Evolutionary conservation across 805 yeast genomes (phyloP).

Genomic region (Candida caryicola): DNA sequence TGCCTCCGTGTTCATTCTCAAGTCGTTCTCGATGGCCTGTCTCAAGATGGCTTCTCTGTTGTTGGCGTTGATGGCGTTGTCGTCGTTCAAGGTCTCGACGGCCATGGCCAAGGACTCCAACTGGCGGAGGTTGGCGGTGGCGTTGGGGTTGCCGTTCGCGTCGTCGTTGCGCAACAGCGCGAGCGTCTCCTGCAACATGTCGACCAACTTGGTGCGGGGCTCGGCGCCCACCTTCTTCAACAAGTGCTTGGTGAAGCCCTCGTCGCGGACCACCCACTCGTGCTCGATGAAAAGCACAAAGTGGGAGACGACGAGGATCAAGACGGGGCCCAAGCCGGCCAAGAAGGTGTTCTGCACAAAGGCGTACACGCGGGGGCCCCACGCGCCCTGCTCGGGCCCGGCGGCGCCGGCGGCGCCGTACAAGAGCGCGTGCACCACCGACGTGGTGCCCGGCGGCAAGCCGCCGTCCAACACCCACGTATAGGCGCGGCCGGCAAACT

Average conservation of each 20-base stretch:
- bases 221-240: slow-evolving; percentile 58
- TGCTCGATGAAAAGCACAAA: slow-evolving; percentile 55
- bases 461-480: slow-evolving; percentile 57
- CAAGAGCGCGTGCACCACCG: slow-evolving; percentile 30
- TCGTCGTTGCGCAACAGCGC: slow-evolving; percentile 23
- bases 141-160: slow-evolving; percentile 21
- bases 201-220: slow-evolving; percentile 40
- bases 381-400: slow-evolving; percentile 5
- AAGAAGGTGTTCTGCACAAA: slow-evolving; percentile 33
- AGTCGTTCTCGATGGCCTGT: slow-evolving; percentile 19
- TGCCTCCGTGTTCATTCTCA: not conserved
- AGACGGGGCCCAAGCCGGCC: slow-evolving; percentile 38
- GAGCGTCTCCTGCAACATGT: slow-evolving; percentile 33
- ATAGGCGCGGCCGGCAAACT: slow-evolving; percentile 49
- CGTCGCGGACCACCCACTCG: slow-evolving; percentile 70
- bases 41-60: slow-evolving; percentile 18
- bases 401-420: slow-evolving; percentile 36
- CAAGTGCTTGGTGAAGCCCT: slow-evolving; percentile 60
- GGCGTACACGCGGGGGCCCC: not conserved
- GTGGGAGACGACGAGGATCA: slow-evolving; percentile 39
- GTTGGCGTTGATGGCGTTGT: slow-evolving; percentile 5
- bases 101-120: slow-evolving; percentile 27
- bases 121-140: slow-evolving; percentile 16
- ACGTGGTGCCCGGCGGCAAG: slow-evolving; percentile 40
- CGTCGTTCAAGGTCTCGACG: slow-evolving; percentile 23